Evolutionary conservation across 164 flowering plant species (phyloP), one percentile per base, ranked within the genome.

Genomic region (Kalanchoe fedtschenkoi): DNA sequence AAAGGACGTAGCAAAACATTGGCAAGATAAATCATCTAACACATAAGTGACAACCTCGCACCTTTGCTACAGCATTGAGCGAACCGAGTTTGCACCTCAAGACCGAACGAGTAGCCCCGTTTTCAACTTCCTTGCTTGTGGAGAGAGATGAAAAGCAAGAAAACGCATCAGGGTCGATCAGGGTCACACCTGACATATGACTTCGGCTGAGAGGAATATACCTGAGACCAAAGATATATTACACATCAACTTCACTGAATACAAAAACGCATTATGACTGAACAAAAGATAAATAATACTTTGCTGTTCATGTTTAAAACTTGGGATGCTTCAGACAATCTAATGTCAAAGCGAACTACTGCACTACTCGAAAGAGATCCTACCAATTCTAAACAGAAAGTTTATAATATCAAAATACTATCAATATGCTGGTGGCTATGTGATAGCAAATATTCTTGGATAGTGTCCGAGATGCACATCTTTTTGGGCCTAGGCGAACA

Each of bases 51-150:
- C 3, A 51, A 34, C 22, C 11, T 19, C 69, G 51, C 28, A 90
- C 97, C 96, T 95, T 95, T 24, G 83, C 97, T 51, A 77, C 91
- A 68, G 87, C 87, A 37, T 81, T 77, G 65, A 69, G 57, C 28
- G 86, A 76, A 66, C 93, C 97, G 69, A 82, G 59, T 70, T 78
- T 81, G 82, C 88, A 88, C 38, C 63, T 80, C 14, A 78, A 35
- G n/a, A 95, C 70, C 46, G 83, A 70, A 63, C 79, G 75, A 6
- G 80, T 75, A 66, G 76, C 69, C 34, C 66, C 62, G 21, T 75
- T 82, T 33, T 68, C 78, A 68, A 78, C 63, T 72, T 84, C 82
- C 42, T 81, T 79, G 61, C 62, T 68, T 16, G 58, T 62, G 19
- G 87, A 75, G 22, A 87, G 46, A 38, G 92, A 79, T 62, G 99